These are phyloP conservation scores for Pichia sp. DNA, from an alignment of 1,139 yeast genomes.

Conservation along the genomic window DNA sequence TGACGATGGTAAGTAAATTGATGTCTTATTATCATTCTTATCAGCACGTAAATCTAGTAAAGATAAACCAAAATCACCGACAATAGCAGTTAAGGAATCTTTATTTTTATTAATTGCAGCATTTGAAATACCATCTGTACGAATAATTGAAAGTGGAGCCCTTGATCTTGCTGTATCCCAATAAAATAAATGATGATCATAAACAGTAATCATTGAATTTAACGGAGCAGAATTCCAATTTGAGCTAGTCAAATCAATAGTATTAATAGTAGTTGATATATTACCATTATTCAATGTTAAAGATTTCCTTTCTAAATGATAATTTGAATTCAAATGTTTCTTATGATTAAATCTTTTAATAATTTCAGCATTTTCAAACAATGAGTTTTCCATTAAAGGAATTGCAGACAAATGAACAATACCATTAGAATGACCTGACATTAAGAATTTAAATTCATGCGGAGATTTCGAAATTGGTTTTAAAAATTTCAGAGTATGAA, in stretches of 20 bases:
- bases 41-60: slow-evolving; percentile 55
- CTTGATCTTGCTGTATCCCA: slow-evolving; percentile 64
- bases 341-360: slow-evolving; percentile 69
- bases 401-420: slow-evolving; percentile 59
- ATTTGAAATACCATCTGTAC: slow-evolving; percentile 44
- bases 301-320: slow-evolving; percentile 2
- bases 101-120: slow-evolving; percentile 47
- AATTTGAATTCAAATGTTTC: slow-evolving; percentile 40
- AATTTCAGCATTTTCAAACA: slow-evolving; percentile 54
- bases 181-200: slow-evolving; percentile 56
- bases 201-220: slow-evolving; percentile 49
- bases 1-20: slow-evolving; percentile 5
- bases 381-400: slow-evolving; percentile 36
- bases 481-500: slow-evolving; percentile 40
- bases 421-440: slow-evolving; percentile 70
- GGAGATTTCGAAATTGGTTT: slow-evolving; percentile 6
- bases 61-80: slow-evolving; percentile 68
- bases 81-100: slow-evolving; percentile 52
- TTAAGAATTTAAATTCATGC: slow-evolving; percentile 34
- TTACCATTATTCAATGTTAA: slow-evolving; percentile 24
- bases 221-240: slow-evolving; percentile 38
- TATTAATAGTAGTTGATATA: slow-evolving; percentile 31
- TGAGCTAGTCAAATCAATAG: slow-evolving; percentile 34
- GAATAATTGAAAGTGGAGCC: slow-evolving; percentile 48
- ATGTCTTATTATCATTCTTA: slow-evolving; percentile 2